Conservation (phyloP, 768 basidiomycete species). For the Mycena galericulata region DNA sequence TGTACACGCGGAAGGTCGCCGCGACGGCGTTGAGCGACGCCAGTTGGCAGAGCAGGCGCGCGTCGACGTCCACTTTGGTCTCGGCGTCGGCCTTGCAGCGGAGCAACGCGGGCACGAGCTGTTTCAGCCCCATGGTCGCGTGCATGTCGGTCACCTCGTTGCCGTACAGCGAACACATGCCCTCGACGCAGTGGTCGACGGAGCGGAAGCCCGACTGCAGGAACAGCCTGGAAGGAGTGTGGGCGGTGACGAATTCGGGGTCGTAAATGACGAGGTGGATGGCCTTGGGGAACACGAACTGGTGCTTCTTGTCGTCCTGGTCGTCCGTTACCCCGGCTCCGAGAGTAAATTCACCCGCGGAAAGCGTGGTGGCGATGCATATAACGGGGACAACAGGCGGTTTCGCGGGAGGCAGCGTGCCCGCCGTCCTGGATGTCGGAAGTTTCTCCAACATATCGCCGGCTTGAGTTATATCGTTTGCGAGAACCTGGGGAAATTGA, state of each 20-base stretch:
- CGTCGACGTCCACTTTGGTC: background rate
- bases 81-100: constrained; percentile 12
- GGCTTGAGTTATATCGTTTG: background rate
- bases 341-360: constrained; percentile 12
- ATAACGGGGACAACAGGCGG: constrained; percentile 6
- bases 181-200: constrained; percentile 17
- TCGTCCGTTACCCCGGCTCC: constrained; percentile 10
- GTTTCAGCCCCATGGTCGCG: background rate
- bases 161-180: constrained; percentile 1
- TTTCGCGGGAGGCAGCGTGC: background rate
- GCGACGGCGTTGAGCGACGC: constrained; percentile 13
- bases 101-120: constrained; percentile 16
- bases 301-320: constrained; percentile 17
- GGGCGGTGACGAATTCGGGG: background rate
- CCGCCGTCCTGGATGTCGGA: background rate
- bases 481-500: background rate
- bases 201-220: constrained; percentile 16
- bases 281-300: constrained; percentile 1
- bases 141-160: constrained; percentile 17
- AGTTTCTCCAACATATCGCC: constrained; percentile 2
- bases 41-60: constrained; percentile 8
- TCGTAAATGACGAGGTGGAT: constrained; percentile 6
- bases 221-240: background rate
- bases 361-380: constrained; percentile 16
- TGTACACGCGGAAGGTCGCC: background rate